Evolutionary conservation across 2,329 filamentous ascomycete genomes (phyloP), one percentile per base, ranked within the genome.

Genomic region (Talaromyces islandicus): DNA sequence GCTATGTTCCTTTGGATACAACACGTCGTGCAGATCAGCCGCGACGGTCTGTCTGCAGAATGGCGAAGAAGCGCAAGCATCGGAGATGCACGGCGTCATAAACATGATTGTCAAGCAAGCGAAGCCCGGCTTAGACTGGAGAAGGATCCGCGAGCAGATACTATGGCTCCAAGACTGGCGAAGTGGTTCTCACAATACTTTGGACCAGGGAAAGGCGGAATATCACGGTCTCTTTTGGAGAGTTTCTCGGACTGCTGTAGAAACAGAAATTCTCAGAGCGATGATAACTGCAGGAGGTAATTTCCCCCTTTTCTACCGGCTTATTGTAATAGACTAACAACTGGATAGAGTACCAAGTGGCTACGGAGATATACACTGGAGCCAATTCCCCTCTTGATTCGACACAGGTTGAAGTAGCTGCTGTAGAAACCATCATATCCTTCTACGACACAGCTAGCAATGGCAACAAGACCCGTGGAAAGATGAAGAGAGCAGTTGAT

Each of bases 361-460:
- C 75, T 5, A 70, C 74, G 55, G 70, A 76, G n/a, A 68, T 77
- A 17, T 81, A 80, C 60, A 68, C 68, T n/a, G 61, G 68, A 21
- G 62, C 60, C 2, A 64, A 71, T 9, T 64, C 69, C 7, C 73
- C 77, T 17, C 69, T 85, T 11, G 69, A 73, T n/a, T 62, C 67
- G 7, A 65, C 72, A 0, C 78, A 80, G 29, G 77, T 85, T 7
- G 83, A 87, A 71, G 68, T 75, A 25, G 77, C 81, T 14, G 76
- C 86, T 17, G 71, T 83, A 14, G 76, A 76, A 9, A 76, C 80
- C 41, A 80, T 83, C 19, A 80, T 85, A 71, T 71, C 81, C 25
- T 76, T 80, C 21, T 88, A 88, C 67, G 85, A 88, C 68, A 85
- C 85, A 64, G 85, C 85, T 21, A 87, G 81, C 68, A 88, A 88